These are phyloP conservation scores for Lactarius psammicola DNA, from an alignment of 768 basidiomycete species.

Conservation along the genomic window DNA sequence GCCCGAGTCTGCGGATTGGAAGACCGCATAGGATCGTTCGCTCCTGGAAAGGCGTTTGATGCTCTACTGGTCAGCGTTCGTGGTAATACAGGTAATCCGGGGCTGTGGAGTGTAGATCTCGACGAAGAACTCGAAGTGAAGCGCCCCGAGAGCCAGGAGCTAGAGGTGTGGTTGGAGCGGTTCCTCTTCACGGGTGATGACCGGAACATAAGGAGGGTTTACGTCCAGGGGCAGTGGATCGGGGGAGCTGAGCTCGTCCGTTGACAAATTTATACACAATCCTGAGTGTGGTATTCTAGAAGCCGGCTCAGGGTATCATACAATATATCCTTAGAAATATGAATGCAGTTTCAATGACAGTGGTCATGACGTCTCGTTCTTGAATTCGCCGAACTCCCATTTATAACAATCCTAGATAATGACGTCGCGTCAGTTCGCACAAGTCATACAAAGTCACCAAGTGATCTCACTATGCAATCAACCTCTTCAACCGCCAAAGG, in stretches of 20 bases:
- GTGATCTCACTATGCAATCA: slow-evolving; percentile 57
- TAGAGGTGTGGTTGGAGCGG: slow-evolving; percentile 69
- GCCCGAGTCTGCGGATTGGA: slow-evolving; percentile 77
- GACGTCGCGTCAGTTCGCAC: background rate
- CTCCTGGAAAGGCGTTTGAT: slow-evolving; percentile 84
- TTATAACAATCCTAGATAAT: slow-evolving; percentile 67
- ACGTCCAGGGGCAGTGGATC: slow-evolving; percentile 76
- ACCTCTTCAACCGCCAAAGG: slow-evolving; percentile 59
- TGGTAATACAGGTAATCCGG: slow-evolving; percentile 52
- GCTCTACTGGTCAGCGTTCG: slow-evolving; percentile 71
- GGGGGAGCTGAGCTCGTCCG: slow-evolving; percentile 56
- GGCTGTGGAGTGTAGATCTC: slow-evolving; percentile 51
- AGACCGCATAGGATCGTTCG: slow-evolving; percentile 71
- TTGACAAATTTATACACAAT: background rate
- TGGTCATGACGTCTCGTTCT: slow-evolving; percentile 29
- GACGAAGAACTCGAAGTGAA: slow-evolving; percentile 33
- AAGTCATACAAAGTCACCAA: background rate
- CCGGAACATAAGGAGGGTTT: slow-evolving; percentile 77
- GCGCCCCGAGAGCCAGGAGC: slow-evolving; percentile 34
- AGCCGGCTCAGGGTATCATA: background rate
- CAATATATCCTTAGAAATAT: slow-evolving; percentile 16
- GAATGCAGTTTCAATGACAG: background rate
- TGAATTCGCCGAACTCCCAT: slow-evolving; percentile 66
- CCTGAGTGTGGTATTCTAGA: background rate
- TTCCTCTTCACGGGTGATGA: slow-evolving; percentile 88